Conservation (phyloP, 228 moss, liverwort and hornwort genomes). For the Sphagnum fallax region DNA sequence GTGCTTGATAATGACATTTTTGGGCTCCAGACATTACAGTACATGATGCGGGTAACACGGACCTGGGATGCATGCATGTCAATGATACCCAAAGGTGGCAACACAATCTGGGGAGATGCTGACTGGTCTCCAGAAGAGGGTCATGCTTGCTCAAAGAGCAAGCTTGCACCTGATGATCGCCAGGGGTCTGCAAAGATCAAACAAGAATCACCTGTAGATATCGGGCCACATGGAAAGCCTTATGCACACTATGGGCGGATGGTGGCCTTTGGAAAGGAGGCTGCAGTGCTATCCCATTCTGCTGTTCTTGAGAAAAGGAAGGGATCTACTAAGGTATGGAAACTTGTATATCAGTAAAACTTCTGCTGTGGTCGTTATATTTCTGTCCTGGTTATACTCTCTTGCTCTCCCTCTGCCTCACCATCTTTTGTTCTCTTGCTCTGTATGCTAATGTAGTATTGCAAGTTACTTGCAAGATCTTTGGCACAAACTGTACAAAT, state of each 20-base stretch:
- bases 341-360: too few species aligned
- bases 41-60: constrained; percentile 55
- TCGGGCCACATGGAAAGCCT: constrained; percentile 36
- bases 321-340: neutral
- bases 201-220: constrained; percentile 6
- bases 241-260: constrained; percentile 55
- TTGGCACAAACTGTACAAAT: too few species aligned
- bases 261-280: constrained; percentile 39
- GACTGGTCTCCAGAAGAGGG: constrained; percentile 81
- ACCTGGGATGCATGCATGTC: constrained; percentile 66
- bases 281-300: constrained; percentile 21
- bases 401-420: too few species aligned
- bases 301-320: constrained; percentile 2
- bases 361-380: too few species aligned
- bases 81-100: constrained; percentile 65
- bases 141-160: constrained; percentile 34
- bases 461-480: too few species aligned
- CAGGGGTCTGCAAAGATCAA: neutral
- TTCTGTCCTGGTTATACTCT: too few species aligned
- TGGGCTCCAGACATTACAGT: constrained; percentile 54
- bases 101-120: constrained; percentile 45
- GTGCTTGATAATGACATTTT: constrained; percentile 50
- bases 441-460: too few species aligned
- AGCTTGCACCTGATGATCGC: neutral
- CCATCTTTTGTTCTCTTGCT: too few species aligned